These are phyloP conservation scores for Entomophthora muscae DNA, from an alignment of 371 early-diverging fungal species.

Conservation along the genomic window DNA sequence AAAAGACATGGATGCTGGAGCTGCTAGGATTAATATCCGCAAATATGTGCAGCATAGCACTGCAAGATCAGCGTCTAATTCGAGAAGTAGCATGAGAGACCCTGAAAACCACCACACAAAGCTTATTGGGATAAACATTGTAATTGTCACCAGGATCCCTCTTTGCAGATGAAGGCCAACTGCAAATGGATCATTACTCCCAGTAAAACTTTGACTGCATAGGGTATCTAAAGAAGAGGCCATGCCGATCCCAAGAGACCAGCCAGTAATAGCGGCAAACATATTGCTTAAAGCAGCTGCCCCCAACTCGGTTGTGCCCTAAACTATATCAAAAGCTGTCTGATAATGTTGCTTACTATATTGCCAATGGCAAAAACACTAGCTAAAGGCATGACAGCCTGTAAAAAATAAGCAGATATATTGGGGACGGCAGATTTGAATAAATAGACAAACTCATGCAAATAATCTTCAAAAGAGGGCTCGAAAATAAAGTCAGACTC, in stretches of 20 bases:
- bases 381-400: slow-evolving; percentile 5
- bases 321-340: neutral
- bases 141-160: slow-evolving; percentile 38
- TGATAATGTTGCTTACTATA: neutral
- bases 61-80: slow-evolving; percentile 31
- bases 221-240: slow-evolving; percentile 72
- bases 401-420: neutral
- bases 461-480: neutral
- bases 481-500: neutral
- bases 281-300: slow-evolving; percentile 12
- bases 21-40: slow-evolving; percentile 38
- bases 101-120: slow-evolving; percentile 52
- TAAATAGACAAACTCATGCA: neutral
- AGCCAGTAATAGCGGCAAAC: slow-evolving; percentile 68
- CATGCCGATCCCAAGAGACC: slow-evolving; percentile 56
- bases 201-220: slow-evolving; percentile 65
- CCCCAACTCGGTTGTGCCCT: slow-evolving; percentile 12
- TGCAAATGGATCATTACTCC: slow-evolving; percentile 34
- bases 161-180: slow-evolving; percentile 67
- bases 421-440: neutral
- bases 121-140: slow-evolving; percentile 47
- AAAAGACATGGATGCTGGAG: slow-evolving; percentile 51
- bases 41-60: slow-evolving; percentile 35
- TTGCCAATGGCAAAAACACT: slow-evolving; percentile 2
- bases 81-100: slow-evolving; percentile 24